A percentile compares a stretch with the other conserved stretches of the same genome.
Evolutionary conservation across 2,329 filamentous ascomycete genomes (phyloP).

Genomic region (Fusarium sulawesiense): DNA sequence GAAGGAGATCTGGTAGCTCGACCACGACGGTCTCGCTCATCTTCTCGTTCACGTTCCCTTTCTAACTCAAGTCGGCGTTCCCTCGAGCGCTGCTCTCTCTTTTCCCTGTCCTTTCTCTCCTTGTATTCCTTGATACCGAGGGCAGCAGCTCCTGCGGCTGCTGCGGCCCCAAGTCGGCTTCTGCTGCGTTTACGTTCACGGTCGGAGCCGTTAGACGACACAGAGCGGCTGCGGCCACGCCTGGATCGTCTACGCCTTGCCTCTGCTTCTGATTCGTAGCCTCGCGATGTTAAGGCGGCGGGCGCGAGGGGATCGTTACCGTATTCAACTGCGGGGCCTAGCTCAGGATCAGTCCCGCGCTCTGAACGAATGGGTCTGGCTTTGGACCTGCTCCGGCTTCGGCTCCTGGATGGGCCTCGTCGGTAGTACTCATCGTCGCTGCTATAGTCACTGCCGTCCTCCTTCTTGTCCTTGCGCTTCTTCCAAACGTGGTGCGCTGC

Average conservation of each 20-base stretch:
- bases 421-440: constrained; percentile 53
- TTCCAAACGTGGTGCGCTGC: constrained; percentile 72
- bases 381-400: constrained; percentile 63
- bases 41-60: constrained; percentile 37
- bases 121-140: constrained; percentile 71
- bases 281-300: constrained; percentile 50
- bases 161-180: constrained; percentile 66
- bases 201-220: constrained; percentile 50
- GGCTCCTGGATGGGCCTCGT: constrained; percentile 52
- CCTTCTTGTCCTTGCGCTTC: constrained; percentile 70
- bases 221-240: constrained; percentile 51
- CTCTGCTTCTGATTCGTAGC: constrained; percentile 63
- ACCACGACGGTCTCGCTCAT: constrained; percentile 33
- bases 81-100: constrained; percentile 52
- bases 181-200: constrained; percentile 61
- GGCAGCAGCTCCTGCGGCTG: constrained; percentile 69
- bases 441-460: constrained; percentile 56
- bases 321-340: constrained; percentile 75
- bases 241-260: constrained; percentile 55
- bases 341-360: constrained; percentile 70
- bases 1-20: constrained; percentile 48
- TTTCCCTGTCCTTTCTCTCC: constrained; percentile 54
- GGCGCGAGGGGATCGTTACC: constrained; percentile 66
- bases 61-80: constrained; percentile 47
- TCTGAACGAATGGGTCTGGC: constrained; percentile 63